These are phyloP conservation scores for Westerdykella aurantiaca DNA, from an alignment of 2,329 filamentous ascomycete genomes.

Conservation along the genomic window DNA sequence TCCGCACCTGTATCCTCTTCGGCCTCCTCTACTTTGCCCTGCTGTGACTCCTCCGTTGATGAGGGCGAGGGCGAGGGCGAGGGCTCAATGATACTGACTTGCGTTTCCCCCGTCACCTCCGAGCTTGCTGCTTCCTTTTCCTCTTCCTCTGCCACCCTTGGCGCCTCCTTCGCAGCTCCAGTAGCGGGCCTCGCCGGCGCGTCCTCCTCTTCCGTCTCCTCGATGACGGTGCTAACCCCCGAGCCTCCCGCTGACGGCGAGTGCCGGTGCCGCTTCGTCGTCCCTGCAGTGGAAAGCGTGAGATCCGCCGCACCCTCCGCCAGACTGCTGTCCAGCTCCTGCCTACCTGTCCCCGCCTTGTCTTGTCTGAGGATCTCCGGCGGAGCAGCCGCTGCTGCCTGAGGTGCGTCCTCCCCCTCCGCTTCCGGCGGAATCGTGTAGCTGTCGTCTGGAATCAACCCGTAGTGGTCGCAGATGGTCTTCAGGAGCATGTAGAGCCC, in stretches of 20 bases:
- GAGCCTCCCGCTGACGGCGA: slow-evolving; percentile 70
- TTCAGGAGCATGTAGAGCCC: slow-evolving; percentile 96
- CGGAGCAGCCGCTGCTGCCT: slow-evolving; percentile 36
- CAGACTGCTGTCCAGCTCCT: slow-evolving; percentile 15
- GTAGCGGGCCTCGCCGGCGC: slow-evolving; percentile 8
- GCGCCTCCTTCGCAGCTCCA: slow-evolving; percentile 11
- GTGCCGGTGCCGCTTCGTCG: slow-evolving; percentile 77
- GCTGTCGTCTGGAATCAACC: slow-evolving; percentile 83
- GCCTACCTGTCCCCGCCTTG: slow-evolving; percentile 17
- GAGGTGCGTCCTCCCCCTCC: slow-evolving; percentile 56
- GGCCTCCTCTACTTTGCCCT: too few relatives aligned
- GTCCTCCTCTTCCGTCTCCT: slow-evolving; percentile 71
- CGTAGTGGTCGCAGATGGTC: slow-evolving; percentile 88
- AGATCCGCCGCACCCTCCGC: slow-evolving; percentile 32
- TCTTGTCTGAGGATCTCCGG: slow-evolving; percentile 36
- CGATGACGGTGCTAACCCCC: slow-evolving; percentile 72
- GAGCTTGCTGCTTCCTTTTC: not conserved
- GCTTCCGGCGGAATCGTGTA: slow-evolving; percentile 93
- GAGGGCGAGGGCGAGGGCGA: too few relatives aligned
- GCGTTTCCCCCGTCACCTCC: not conserved
- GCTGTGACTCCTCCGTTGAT: too few relatives aligned
- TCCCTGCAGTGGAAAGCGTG: slow-evolving; percentile 55
- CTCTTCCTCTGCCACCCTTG: not conserved
- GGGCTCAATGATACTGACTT: too few relatives aligned
- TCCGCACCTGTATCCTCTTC: too few relatives aligned